Conservation (phyloP, 2,329 filamentous ascomycete genomes). For the Alternaria postmessia region DNA sequence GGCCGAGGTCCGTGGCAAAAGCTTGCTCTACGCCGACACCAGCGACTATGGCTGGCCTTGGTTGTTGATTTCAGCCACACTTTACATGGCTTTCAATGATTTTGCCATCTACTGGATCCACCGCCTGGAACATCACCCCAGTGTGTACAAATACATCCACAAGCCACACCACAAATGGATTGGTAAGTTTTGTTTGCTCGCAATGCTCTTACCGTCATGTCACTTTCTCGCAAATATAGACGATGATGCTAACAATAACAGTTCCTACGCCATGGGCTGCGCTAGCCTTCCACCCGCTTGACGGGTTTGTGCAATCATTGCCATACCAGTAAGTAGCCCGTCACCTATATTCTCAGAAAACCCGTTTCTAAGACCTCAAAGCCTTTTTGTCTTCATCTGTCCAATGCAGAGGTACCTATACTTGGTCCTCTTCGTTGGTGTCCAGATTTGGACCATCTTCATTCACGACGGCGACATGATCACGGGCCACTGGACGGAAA, state of each 20-base stretch:
- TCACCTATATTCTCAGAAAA: neutral
- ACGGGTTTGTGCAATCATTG: conserved; percentile 12
- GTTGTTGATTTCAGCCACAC: conserved; percentile 4
- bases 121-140: conserved; percentile 16
- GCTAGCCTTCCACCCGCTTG: conserved; percentile 15
- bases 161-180: conserved; percentile 19
- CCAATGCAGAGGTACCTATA: conserved; percentile 17
- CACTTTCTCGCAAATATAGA: neutral
- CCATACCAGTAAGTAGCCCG: conserved; percentile 12
- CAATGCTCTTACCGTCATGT: neutral
- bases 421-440: conserved; percentile 13
- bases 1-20: conserved; percentile 12
- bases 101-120: conserved; percentile 16
- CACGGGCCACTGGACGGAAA: conserved; percentile 12
- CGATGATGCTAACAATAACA: conserved; percentile 3
- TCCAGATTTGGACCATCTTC: conserved; percentile 16
- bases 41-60: conserved; percentile 14
- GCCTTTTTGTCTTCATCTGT: conserved; percentile 12
- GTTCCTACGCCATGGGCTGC: conserved; percentile 16
- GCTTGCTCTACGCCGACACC: conserved; percentile 6
- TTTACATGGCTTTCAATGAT: conserved; percentile 17
- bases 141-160: conserved; percentile 16
- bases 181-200: neutral
- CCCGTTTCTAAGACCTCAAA: neutral
- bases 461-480: conserved; percentile 17